These are phyloP conservation scores for Herpetomonas samuelpessoai DNA, from an alignment of 208 protist genomes.

Conservation along the genomic window DNA sequence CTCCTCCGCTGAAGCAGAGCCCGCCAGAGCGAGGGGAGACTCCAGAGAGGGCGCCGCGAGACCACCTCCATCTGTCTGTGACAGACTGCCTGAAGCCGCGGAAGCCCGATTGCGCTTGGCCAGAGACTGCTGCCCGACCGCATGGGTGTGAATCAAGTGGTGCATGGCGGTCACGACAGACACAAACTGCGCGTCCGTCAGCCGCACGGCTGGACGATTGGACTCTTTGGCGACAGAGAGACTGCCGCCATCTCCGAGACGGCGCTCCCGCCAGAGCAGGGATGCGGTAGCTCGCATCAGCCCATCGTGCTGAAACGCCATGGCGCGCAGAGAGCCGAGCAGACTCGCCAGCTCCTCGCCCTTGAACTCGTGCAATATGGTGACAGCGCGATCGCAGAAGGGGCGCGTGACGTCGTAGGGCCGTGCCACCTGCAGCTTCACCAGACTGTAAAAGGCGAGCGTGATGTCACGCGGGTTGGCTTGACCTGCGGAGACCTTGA, in stretches of 20 bases:
- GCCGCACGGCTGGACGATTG: no score
- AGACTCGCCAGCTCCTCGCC: constrained; percentile 64
- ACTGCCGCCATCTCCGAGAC: no score
- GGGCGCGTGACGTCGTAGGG: constrained; percentile 46
- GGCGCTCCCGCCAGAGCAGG: no score
- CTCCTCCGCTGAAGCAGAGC: no score
- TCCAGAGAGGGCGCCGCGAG: no score
- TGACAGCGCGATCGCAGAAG: constrained; percentile 65
- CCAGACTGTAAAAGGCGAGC: constrained; percentile 73
- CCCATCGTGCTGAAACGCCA: constrained; percentile 23
- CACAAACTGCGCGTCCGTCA: constrained; percentile 15
- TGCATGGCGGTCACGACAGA: constrained; percentile 10
- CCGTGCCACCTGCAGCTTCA: constrained; percentile 55
- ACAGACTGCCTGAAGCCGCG: no score
- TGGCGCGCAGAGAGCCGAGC: constrained; percentile 62
- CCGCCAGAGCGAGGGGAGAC: no score
- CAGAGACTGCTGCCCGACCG: neutral
- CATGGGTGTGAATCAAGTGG: neutral
- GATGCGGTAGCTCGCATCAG: constrained; percentile 29
- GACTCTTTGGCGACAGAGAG: no score
- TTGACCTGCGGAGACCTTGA: constrained; percentile 54
- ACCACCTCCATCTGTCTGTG: no score
- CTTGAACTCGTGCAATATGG: constrained; percentile 48
- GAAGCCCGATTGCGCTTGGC: no score
- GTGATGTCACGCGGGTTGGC: constrained; percentile 61